A percentile compares a stretch with the other conserved stretches of the same genome.
Evolutionary conservation across 2,329 filamentous ascomycete genomes (phyloP).

Genomic region (Aspergillus melleus): DNA sequence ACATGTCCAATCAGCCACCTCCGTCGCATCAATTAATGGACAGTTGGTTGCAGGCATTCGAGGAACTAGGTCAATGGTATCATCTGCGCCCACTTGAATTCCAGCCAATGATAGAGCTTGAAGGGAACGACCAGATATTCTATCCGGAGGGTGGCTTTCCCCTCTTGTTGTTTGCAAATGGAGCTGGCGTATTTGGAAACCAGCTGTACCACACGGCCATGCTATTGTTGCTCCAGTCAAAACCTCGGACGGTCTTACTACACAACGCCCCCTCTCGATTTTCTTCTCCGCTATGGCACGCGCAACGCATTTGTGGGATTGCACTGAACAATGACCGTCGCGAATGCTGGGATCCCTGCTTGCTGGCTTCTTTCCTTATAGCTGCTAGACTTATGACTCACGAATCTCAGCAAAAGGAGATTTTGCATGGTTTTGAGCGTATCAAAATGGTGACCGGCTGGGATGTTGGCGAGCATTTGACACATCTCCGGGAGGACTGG

Average conservation of each 20-base stretch:
- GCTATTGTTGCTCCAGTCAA: slow-evolving; percentile 53
- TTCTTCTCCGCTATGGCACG: slow-evolving; percentile 51
- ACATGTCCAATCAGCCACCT: slow-evolving; percentile 6
- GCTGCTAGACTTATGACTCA: slow-evolving; percentile 52
- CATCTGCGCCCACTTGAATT: slow-evolving; percentile 28
- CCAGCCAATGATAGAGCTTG: slow-evolving; percentile 35
- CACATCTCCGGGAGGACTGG: slow-evolving; percentile 24
- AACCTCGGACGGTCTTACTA: slow-evolving; percentile 46
- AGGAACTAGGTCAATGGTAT: slow-evolving; percentile 30
- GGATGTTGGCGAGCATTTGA: slow-evolving; percentile 25
- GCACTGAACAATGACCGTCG: slow-evolving; percentile 48
- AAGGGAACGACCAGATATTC: slow-evolving; percentile 26
- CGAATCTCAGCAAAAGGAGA: slow-evolving; percentile 47
- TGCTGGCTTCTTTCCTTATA: slow-evolving; percentile 49
- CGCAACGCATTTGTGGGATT: slow-evolving; percentile 52
- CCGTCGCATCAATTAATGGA: slow-evolving; percentile 10
- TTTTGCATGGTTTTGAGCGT: slow-evolving; percentile 42
- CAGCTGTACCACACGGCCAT: slow-evolving; percentile 60
- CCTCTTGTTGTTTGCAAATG: slow-evolving; percentile 49
- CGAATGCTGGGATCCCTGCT: slow-evolving; percentile 50
- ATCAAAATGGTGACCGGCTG: slow-evolving; percentile 47
- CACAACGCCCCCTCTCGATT: slow-evolving; percentile 31
- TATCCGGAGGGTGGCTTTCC: slow-evolving; percentile 26
- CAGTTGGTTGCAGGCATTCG: slow-evolving; percentile 26
- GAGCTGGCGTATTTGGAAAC: slow-evolving; percentile 48